Evolutionary conservation across 2,329 filamentous ascomycete species (phyloP).

Genomic region (Botrytis hyacinthi): DNA sequence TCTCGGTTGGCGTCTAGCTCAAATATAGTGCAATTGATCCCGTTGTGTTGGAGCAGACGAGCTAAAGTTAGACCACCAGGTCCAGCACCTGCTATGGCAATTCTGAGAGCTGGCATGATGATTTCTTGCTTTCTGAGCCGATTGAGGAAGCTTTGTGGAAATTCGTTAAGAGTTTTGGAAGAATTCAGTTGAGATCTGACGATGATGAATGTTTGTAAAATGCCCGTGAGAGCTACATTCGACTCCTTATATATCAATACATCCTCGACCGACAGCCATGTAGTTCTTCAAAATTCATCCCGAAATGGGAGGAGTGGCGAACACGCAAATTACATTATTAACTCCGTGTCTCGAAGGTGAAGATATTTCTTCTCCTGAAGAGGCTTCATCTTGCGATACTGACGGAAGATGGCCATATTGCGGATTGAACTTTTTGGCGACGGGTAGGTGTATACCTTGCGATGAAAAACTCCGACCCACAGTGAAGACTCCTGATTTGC

Average conservation of each 20-base stretch:
- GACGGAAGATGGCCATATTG: background rate
- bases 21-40: slow-evolving; percentile 35
- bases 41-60: slow-evolving; percentile 29
- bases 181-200: background rate
- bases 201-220: background rate
- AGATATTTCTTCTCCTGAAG: background rate
- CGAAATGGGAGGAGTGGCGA: background rate
- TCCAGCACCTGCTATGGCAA: slow-evolving; percentile 31
- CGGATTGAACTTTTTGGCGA: background rate
- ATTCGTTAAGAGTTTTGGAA: background rate
- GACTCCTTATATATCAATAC: background rate
- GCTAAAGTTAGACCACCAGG: slow-evolving; percentile 30
- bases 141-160: background rate
- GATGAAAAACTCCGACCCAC: background rate
- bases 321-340: background rate
- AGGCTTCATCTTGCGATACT: background rate
- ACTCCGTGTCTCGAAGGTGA: too few species aligned
- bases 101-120: slow-evolving; percentile 22
- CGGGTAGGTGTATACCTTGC: background rate
- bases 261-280: background rate
- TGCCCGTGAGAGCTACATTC: background rate
- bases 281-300: background rate
- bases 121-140: background rate
- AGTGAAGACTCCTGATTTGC: background rate
- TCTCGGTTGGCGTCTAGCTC: slow-evolving; percentile 34